Evolutionary conservation across 2,329 filamentous ascomycete species (phyloP), one percentile per base, ranked within the genome.

Genomic region (Xylariales sp.): DNA sequence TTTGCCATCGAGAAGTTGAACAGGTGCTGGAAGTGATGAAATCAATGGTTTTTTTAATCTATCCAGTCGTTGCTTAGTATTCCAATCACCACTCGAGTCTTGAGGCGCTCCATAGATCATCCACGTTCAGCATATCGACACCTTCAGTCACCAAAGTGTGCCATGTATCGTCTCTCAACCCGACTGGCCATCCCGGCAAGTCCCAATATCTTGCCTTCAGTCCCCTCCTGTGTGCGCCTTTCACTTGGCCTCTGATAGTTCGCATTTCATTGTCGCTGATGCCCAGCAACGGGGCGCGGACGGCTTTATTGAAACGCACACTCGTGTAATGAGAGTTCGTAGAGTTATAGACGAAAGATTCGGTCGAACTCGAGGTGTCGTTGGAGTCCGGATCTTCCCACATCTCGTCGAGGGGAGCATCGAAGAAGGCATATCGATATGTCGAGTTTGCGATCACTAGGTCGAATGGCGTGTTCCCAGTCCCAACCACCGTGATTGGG

Each of bases 401-500:
- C 38, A 59, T 46, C 2, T 62, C 53, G 42, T 68, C 59, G 0
- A 86, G 66, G 0, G 81, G 81, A 0, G 82, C 82, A 50, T 86
- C 83, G 53, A 80, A 82, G 59, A 84, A 84, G 41, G 78, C 64
- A 56, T 85, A 79, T 21, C 78, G 68, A 46, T 76, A 70, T 1
- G 70, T 76, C 5, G 62, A 50, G 51, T 78, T 76, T n/a, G 63
- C 57, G 3, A 70, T 61, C 8, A 85, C 53, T 7, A 73, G 54
- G 41, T 78, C 69, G 51, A 83, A 81, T 0, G 74, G 78, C 1
- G 78, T 73, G 48, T 76, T 76, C 10, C 85, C 84, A 1, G 82
- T 86, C 2, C 75, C 81, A 2, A 88, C 80, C 2, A 88, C 74
- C 0, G 83, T 88, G 25, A 88, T 61, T 1, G 80, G 78, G 1